Evolutionary conservation across 306 rosid genomes (phyloP), one percentile per base, ranked within the genome.

Genomic region (Cucumis sativus): DNA sequence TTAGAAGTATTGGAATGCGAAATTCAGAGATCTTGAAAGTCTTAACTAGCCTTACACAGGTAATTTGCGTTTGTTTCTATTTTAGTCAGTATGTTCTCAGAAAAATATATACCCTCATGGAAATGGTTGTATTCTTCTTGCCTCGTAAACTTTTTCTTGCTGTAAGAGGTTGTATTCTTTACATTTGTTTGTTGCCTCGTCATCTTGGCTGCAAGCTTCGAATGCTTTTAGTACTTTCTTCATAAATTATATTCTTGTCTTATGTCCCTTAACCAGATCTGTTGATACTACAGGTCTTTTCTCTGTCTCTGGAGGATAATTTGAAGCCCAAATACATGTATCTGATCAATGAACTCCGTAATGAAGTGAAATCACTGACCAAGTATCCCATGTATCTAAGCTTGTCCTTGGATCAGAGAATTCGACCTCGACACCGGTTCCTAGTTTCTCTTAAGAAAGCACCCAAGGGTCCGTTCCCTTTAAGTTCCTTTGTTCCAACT

Each of bases 401-500:
- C 88, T 85, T 96, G 85, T 92, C 99, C 55, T 85, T 96, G 79
- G 97, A 96, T 76, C 97, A 96, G 86, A 89, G 99, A 88, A 96
- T 96, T 61, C 99, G 99, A 37, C 99, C 99, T 74, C 99, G 99
- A 66, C 98, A 96, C 79, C 86, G 84, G 83, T 96, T 92, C 87
- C 83, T 96, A 82, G 97, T 96, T 84, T 84, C 88, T 20, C 88
- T 96, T 41, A 92, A 96, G 97, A 96, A 92, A 88, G 98, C 91
- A 67, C 99, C 98, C 11, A 89, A 92, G 80, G 99, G 99, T 5
- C 99, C 99, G 5, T 96, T 96, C 85, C 99, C 99, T 47, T 90
- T 96, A 28, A 84, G 93, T 79, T 91, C 97, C 75, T 79, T 96
- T 10, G 91, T 96, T 71, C 99, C 98, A 56, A 96, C 97, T 9